Conservation (phyloP, 2,329 filamentous ascomycete genomes). For the Amphichorda felina region DNA sequence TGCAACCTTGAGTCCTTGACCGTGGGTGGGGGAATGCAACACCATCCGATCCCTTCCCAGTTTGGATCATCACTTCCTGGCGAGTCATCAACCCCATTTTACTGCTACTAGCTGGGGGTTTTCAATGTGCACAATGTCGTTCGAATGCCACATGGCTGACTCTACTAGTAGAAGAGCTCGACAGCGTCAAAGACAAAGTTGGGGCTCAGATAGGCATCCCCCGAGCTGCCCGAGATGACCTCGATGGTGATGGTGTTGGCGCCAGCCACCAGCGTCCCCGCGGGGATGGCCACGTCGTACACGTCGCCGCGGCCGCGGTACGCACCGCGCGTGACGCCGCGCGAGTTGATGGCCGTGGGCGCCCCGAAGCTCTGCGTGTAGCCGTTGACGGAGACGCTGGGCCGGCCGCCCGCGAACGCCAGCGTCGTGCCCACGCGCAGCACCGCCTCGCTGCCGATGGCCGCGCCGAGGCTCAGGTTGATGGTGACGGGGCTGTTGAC, state of each 20-base stretch:
- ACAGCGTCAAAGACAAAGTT: constrained; percentile 29
- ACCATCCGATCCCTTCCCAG: too few relatives aligned
- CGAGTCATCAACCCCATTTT: too few relatives aligned
- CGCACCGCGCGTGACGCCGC: constrained; percentile 53
- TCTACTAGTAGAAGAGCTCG: neutral
- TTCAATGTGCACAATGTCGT: too few relatives aligned
- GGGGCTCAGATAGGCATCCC: constrained; percentile 41
- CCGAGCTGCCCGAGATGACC: constrained; percentile 45
- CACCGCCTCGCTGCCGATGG: constrained; percentile 37
- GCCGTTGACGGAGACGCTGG: constrained; percentile 42
- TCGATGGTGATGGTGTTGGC: constrained; percentile 51
- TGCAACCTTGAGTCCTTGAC: too few relatives aligned
- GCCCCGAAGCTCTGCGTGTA: constrained; percentile 34
- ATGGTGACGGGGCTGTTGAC: constrained; percentile 50
- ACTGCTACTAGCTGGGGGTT: too few relatives aligned
- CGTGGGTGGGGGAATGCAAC: too few relatives aligned
- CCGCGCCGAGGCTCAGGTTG: constrained; percentile 40
- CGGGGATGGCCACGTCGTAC: constrained; percentile 48
- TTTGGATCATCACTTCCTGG: too few relatives aligned
- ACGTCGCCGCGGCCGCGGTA: constrained; percentile 54
- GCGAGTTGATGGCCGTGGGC: constrained; percentile 50
- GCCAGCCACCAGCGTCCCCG: constrained; percentile 45
- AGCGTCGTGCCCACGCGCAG: constrained; percentile 55
- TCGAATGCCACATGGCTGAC: too few relatives aligned
- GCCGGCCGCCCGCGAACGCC: constrained; percentile 46